Conservation (phyloP, 805 yeast species). For the Zygosaccharomyces rouxii region DNA sequence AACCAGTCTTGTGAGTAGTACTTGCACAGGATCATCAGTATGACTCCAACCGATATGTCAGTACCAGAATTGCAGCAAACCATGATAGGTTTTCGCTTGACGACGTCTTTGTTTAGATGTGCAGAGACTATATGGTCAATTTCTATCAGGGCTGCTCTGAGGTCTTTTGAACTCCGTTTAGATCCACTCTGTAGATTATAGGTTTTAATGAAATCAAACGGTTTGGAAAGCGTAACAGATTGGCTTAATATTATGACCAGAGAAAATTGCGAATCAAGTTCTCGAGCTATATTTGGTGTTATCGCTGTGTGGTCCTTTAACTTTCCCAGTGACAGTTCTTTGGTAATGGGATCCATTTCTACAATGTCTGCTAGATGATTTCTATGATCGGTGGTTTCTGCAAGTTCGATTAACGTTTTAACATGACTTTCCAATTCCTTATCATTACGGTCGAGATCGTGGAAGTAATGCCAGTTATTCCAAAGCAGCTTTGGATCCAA, state of each 20-base stretch:
- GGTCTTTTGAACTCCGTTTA: slow-evolving; percentile 63
- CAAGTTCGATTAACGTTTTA: background rate
- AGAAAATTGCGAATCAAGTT: slow-evolving; percentile 13
- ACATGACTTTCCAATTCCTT: slow-evolving; percentile 25
- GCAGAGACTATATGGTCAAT: slow-evolving; percentile 35
- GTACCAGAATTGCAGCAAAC: slow-evolving; percentile 60
- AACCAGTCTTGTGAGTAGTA: slow-evolving; percentile 44
- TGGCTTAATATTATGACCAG: slow-evolving; percentile 23
- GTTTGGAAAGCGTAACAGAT: slow-evolving; percentile 6
- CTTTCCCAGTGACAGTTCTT: slow-evolving; percentile 21
- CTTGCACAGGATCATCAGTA: slow-evolving; percentile 47
- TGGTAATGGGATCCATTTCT: slow-evolving; percentile 21
- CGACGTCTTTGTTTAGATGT: background rate
- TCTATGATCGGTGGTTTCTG: background rate
- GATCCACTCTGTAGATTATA: slow-evolving; percentile 36
- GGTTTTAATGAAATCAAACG: slow-evolving; percentile 3
- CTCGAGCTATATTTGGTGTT: slow-evolving; percentile 4
- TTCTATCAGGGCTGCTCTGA: slow-evolving; percentile 46
- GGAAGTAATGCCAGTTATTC: slow-evolving; percentile 38
- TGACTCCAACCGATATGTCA: slow-evolving; percentile 63
- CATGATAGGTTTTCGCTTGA: slow-evolving; percentile 29
- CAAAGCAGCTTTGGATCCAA: slow-evolving; percentile 57
- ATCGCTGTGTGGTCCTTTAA: slow-evolving; percentile 16
- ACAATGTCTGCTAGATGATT: slow-evolving; percentile 5
- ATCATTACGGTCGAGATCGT: slow-evolving; percentile 30